Evolutionary conservation across 2,329 filamentous ascomycete species (phyloP), one percentile per base, ranked within the genome.

Genomic region (Mariannaea sp.): DNA sequence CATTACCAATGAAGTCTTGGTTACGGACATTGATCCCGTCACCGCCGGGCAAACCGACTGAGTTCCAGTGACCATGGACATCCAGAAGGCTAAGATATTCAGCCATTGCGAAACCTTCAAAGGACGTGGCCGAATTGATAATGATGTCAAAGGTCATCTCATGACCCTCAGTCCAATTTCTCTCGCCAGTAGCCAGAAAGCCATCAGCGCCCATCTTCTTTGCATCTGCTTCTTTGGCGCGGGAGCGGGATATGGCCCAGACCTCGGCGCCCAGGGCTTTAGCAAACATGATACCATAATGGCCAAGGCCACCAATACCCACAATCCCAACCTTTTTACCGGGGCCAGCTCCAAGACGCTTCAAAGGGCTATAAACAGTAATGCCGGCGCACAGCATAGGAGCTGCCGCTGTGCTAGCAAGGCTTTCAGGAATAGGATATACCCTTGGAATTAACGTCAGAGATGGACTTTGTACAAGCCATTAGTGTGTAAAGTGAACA

Each of bases 341-440:
- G 0, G 83, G 83, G 0, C 85, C 86, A 33, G 77, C 80, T 2
- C 81, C 82, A 54, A 86, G 80, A 38, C 81, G 77, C 55, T 75
- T 75, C 46, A 89, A 66, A 1, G 86, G 86, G 8, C 76, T 74
- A 64, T 77, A 89, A 3, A 83, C 75, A 0, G 86, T 89, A 26
- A 88, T 77, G 6, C 86, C 86, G 20, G 79, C 86, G 61, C 86
- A 88, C 26, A 89, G 74, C 79, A 88, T 82, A 2, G 85, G 84
- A 14, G 85, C 73, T 8, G 70, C 69, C 24, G 69, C 70, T 3
- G 65, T 65, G n/a, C 17, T 61, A 51, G 8, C n/a, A n/a, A 76
- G 53, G 10, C 56, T 60, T 6, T 74, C 71, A 7, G 72, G 72
- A 19, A 75, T 72, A 49, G 73, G 73, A 50, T n/a, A n/a, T n/a